Evolutionary conservation across 441 rosid genomes (phyloP).

Genomic region (Hypseocharis bilobata): DNA sequence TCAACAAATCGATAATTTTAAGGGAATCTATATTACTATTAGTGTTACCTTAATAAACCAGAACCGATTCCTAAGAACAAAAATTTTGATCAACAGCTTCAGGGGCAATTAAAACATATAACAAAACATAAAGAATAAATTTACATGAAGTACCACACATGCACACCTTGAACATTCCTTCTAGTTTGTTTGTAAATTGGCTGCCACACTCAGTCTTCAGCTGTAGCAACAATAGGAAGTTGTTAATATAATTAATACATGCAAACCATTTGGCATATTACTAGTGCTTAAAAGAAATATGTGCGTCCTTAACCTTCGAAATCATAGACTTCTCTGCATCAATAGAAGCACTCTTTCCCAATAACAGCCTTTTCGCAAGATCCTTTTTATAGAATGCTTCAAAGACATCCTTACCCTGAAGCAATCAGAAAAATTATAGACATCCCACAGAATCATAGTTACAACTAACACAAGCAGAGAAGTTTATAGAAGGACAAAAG

Average conservation of each 20-base stretch:
- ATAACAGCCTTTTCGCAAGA: constrained; percentile 84
- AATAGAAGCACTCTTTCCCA: constrained; percentile 94
- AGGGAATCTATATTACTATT: neutral
- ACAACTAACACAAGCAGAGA: constrained; percentile 12
- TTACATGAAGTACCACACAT: constrained; percentile 19
- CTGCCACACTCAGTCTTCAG: constrained; percentile 98
- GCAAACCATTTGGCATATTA: neutral
- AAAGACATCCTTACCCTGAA: constrained; percentile 89
- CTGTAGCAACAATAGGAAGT: constrained; percentile 39
- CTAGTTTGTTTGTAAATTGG: constrained; percentile 96
- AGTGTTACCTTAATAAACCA: neutral
- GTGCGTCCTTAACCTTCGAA: constrained; percentile 58
- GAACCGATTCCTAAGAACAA: neutral
- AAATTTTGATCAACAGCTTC: neutral
- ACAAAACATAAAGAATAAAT: constrained; percentile 1
- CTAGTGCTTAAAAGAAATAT: constrained; percentile 4
- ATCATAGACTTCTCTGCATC: constrained; percentile 99
- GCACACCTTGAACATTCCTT: constrained; percentile 95
- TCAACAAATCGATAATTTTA: neutral
- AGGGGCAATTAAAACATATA: neutral
- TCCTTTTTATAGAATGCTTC: constrained; percentile 98
- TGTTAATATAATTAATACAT: constrained; percentile 22
- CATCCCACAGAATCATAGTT: constrained; percentile 15
- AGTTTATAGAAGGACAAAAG: constrained; percentile 5
- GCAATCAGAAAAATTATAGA: constrained; percentile 11